Evolutionary conservation across 768 basidiomycete species (phyloP), one percentile per base, ranked within the genome.

Genomic region (Macrolepiota albuminosa): DNA sequence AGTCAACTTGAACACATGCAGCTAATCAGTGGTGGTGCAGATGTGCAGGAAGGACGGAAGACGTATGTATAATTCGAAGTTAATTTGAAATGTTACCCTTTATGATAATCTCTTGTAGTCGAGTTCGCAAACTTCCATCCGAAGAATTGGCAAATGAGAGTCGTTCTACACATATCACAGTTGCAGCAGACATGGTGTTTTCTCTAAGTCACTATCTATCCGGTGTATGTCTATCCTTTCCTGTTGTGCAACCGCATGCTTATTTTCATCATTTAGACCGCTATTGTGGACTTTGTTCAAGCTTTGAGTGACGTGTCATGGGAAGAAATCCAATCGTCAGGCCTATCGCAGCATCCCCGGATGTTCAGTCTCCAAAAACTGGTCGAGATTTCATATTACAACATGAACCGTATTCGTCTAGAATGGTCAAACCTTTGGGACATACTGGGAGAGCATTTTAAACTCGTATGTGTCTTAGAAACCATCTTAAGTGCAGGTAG

Each of bases 1-100:
- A 98, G 95, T 72, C 97, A 99, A 73, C 78, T 99, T 62, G 97
- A 99, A 74, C 90, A 93, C 66, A 98, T 99, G 95, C 97, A 98
- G 70, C 78, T 99, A 58, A 96, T 99, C 63, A 91, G 92, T 59
- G 89, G 87, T 63, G 95, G 95, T 9, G 82, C 91, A 42, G 97
- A 98, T 56, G 76, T 93, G 11, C 83, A 87, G 5, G 95, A 97
- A 57, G 84, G 86, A 48, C 83, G 88, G 63, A 91, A 89, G 76
- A 88, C 89, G 95, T 97, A 62, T 64, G 88, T 70, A 48, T 46
- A 1, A 56, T 18, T 42, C 10, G 6, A 36, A 14, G 54, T 52
- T 52, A 45, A 56, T 18, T 4, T 39, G 39, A 34, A 46, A 59
- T 40, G 37, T 43, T 63, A 29, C 60, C 60, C 70, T 18, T 59